Conservation (phyloP, 2,329 filamentous ascomycete genomes). For the Cercospora sp. region DNA sequence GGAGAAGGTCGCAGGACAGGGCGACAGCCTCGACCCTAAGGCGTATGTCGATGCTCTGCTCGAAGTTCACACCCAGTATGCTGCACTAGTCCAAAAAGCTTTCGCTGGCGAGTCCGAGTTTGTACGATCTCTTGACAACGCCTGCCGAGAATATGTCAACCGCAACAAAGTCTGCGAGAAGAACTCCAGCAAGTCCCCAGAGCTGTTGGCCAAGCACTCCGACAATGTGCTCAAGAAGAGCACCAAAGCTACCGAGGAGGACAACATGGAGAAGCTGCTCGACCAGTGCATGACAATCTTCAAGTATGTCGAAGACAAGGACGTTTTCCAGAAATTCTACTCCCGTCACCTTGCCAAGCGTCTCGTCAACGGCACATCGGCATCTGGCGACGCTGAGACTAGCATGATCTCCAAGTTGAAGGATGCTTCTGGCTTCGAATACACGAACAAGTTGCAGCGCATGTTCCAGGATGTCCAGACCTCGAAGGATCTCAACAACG, state of each 20-base stretch:
- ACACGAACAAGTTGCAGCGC: conserved; percentile 98
- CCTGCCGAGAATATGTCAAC: conserved; percentile 97
- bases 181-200: conserved; percentile 89
- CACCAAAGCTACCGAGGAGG: conserved; percentile 87
- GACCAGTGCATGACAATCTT: conserved; percentile 98
- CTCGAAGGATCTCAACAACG: conserved; percentile 91
- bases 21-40: conserved; percentile 91
- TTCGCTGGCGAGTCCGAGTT: conserved; percentile 97
- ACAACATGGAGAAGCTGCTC: conserved; percentile 84
- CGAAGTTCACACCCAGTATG: conserved; percentile 92
- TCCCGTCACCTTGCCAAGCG: conserved; percentile 94
- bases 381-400: conserved; percentile 94
- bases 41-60: conserved; percentile 93
- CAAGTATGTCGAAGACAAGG: conserved; percentile 99
- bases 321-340: conserved; percentile 99
- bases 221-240: conserved; percentile 92
- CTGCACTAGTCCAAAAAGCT: conserved; percentile 83
- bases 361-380: conserved; percentile 90
- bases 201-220: conserved; percentile 92
- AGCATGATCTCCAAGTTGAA: conserved; percentile 99
- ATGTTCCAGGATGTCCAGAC: conserved; percentile 99
- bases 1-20: conserved; percentile 83
- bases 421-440: conserved; percentile 97
- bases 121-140: conserved; percentile 92
- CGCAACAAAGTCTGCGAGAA: conserved; percentile 94